Base-by-base conservation (phyloP, 2,329 filamentous ascomycete species). In the Diaporthe ampelina region DNA sequence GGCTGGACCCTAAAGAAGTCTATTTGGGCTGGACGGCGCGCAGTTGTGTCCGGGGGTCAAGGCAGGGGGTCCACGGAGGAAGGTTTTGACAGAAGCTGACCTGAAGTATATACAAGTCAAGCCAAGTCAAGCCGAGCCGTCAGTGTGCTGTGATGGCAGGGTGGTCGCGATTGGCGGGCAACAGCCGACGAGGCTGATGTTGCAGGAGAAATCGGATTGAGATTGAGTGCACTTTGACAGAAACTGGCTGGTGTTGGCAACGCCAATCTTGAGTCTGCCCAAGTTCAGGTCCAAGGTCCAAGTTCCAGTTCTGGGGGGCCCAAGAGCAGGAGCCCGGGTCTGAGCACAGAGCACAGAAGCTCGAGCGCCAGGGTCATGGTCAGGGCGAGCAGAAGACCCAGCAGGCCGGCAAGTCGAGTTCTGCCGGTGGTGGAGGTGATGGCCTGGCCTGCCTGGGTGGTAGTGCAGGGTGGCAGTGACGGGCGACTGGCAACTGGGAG, bases 181-280 rank as follows among this genome's bases (percentile, higher is more conserved):
- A 68, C 63, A 68, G 63, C 63, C 63, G 63, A 68, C 63, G 63
- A 68, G 37, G 63, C 63, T 54, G 63, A 54, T 54, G 63, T 68
- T 11, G 21, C 48, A 68, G 29, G 32, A 7, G 63, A 52, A 40
- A 54, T 68, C 63, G 48, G 63, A 68, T 29, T 68, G 63, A 68
- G 63, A 68, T 68, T 68, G 63, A 68, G 63, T 68, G 63, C 63
- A 68, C 63, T 54, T 11, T 68, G 45, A 68, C 63, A 68, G 63
- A 54, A 67, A 40, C 45, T 68, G 63, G 63, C 48, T 29, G 45
- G 63, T 37, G 29, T 54, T 54, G 32, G 63, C 63, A 68, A 50
- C 37, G 63, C 48, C 63, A 68, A 68, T 68, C 63, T 68, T 15
- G 63, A 68, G 63, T 54, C 63, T 54, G 63, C 63, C 45, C 63